These are phyloP conservation scores for Yarrowia phangngaensis DNA, from an alignment of 805 yeast species.

Conservation along the genomic window DNA sequence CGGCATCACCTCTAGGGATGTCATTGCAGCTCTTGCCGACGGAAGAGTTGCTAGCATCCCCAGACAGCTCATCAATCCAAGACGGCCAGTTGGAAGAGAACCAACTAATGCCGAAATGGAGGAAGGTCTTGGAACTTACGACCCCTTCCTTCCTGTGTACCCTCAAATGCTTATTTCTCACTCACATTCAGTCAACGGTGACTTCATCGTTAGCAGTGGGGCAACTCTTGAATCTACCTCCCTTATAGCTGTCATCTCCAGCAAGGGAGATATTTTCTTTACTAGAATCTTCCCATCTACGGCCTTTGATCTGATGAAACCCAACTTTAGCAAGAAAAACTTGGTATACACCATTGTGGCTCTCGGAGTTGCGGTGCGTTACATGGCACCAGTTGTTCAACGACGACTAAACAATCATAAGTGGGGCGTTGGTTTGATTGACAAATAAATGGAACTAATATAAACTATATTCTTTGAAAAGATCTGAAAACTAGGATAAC, in stretches of 20 bases:
- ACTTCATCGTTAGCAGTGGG: conserved; percentile 48
- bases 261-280: conserved; percentile 65
- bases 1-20: conserved; percentile 65
- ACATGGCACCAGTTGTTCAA: conserved; percentile 31
- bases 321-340: conserved; percentile 62
- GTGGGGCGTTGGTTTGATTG: conserved; percentile 29
- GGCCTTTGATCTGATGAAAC: conserved; percentile 71
- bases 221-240: conserved; percentile 81
- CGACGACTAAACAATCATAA: conserved; percentile 21
- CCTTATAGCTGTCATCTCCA: conserved; percentile 49
- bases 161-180: conserved; percentile 53
- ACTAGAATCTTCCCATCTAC: conserved; percentile 75
- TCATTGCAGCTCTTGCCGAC: conserved; percentile 54
- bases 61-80: conserved; percentile 59
- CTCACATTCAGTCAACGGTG: conserved; percentile 42
- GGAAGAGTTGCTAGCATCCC: conserved; percentile 72
- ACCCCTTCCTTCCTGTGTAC: conserved; percentile 54
- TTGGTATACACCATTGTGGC: conserved; percentile 57
- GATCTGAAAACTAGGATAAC: too few species aligned
- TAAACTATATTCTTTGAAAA: too few species aligned
- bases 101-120: conserved; percentile 51
- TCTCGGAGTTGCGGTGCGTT: conserved; percentile 36
- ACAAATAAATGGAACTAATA: conserved; percentile 37
- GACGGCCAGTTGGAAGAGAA: conserved; percentile 58
- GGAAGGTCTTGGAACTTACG: conserved; percentile 65